Conservation (phyloP, 2,329 filamentous ascomycete species). For the Aspergillus quadrilineatus region DNA sequence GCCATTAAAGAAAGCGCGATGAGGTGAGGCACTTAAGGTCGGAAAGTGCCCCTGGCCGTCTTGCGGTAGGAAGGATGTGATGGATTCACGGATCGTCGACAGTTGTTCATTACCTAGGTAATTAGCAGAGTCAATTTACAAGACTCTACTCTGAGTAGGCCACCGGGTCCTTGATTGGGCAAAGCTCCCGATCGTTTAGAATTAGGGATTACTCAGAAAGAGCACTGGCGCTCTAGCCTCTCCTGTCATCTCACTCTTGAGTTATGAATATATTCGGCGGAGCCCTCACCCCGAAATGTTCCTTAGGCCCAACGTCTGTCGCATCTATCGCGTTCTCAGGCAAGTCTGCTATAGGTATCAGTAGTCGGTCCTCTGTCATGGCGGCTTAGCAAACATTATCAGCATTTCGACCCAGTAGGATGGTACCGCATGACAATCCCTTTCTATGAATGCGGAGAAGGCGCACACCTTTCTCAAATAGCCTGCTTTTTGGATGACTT, state of each 20-base stretch:
- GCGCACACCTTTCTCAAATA: too few relatives aligned
- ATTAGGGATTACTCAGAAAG: not conserved
- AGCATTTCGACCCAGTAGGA: too few relatives aligned
- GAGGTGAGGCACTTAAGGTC: not conserved
- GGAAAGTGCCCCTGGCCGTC: not conserved
- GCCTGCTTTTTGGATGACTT: not conserved
- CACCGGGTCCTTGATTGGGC: slow-evolving; percentile 1
- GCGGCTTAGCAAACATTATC: too few relatives aligned
- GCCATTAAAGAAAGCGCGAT: not conserved
- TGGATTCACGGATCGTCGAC: not conserved
- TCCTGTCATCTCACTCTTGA: not conserved
- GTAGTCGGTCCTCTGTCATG: too few relatives aligned
- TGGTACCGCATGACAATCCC: too few relatives aligned
- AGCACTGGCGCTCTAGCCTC: not conserved
- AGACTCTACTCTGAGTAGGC: not conserved
- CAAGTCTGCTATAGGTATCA: too few relatives aligned
- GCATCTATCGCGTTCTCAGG: not conserved
- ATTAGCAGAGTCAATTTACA: not conserved
- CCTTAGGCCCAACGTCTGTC: not conserved
- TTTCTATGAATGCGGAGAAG: not conserved
- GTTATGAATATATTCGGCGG: not conserved
- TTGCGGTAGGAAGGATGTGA: not conserved
- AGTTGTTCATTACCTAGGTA: not conserved
- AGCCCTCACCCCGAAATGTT: not conserved
- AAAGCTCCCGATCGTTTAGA: not conserved